Base-by-base conservation (phyloP, 441 rosid species). In the Omphalea diandra region DNA sequence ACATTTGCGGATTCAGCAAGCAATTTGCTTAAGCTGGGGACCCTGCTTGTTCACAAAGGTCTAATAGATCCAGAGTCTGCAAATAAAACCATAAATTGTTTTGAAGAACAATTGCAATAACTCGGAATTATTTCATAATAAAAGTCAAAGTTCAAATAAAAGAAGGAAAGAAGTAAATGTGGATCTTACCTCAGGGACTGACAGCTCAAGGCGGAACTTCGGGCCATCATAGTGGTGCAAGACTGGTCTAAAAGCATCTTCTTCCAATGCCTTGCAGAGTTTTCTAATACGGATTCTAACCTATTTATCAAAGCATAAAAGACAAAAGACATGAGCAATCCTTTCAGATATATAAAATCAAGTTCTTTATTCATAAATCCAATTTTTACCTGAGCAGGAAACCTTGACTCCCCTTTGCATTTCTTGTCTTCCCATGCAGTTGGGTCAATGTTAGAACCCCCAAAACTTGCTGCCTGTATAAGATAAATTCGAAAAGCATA, bases 381-480 rank as follows among this genome's bases (percentile, higher is more conserved):
- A 70, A 31, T 26, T 40, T 55, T 71, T 57, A 94, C 99, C 97
- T 94, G 99, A 73, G 99, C 98, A 75, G 99, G 99, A 70, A 94
- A 94, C 82, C 99, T 88, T 9, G 98, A 92, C 79, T 94, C 99
- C 31, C 99, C 99, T 90, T 94, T 94, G 83, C 96, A 89, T 76
- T 94, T 94, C 70, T 92, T 94, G 84, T 94, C 98, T 83, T 92
- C 99, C 99, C 99, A 94, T 26, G 99, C 99, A 81, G 98, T 94
- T 57, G 97, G 94, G 75, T 94, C 99, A 52, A 94, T 94, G 80
- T 94, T 94, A 14, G 97, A 89, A 74, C 99, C 98, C 63, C 99
- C 98, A 84, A 94, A 94, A 79, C 90, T 84, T 67, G 88, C 81
- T 67, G 99, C 99, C 99, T 94, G 81, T 54, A 59, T 17, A 79